Evolutionary conservation across 768 basidiomycete genomes (phyloP).

Genomic region (Suillus tomentosus): DNA sequence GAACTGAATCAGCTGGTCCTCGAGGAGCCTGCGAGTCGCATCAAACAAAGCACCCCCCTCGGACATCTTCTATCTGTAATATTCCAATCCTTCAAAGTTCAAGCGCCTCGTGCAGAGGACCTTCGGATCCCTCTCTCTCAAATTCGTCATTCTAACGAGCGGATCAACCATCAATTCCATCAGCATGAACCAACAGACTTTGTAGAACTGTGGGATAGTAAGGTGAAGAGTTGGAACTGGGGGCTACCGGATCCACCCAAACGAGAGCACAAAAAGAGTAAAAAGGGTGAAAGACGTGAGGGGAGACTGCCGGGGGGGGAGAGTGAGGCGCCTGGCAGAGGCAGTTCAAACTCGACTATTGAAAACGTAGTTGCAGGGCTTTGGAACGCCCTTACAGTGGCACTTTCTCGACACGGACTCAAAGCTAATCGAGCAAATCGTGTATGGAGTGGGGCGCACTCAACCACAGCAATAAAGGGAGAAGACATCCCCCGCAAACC

Average conservation of each 20-base stretch:
- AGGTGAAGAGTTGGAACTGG: not conserved
- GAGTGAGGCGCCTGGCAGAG: not conserved
- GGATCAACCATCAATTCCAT: not conserved
- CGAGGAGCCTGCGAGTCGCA: not conserved
- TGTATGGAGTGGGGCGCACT: not conserved
- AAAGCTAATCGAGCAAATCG: not conserved
- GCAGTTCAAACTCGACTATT: not conserved
- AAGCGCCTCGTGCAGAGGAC: not conserved
- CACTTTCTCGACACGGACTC: not conserved
- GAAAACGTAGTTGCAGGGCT: not conserved
- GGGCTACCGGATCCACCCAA: not conserved
- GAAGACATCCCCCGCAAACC: not conserved
- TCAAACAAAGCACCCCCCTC: not conserved
- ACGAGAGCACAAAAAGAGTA: not conserved
- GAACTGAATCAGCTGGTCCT: not conserved
- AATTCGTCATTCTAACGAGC: not conserved
- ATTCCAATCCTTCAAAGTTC: not conserved
- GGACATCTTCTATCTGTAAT: not conserved
- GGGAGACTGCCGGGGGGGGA: too few relatives aligned
- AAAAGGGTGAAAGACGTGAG: not conserved
- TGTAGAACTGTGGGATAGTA: not conserved
- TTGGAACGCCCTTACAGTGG: not conserved
- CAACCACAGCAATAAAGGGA: not conserved
- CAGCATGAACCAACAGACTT: not conserved
- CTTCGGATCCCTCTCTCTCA: not conserved